phyloP scores from a whole-genome alignment of 1,284 basidiomycete genomes.

The Heterobasidion occidentale region DNA sequence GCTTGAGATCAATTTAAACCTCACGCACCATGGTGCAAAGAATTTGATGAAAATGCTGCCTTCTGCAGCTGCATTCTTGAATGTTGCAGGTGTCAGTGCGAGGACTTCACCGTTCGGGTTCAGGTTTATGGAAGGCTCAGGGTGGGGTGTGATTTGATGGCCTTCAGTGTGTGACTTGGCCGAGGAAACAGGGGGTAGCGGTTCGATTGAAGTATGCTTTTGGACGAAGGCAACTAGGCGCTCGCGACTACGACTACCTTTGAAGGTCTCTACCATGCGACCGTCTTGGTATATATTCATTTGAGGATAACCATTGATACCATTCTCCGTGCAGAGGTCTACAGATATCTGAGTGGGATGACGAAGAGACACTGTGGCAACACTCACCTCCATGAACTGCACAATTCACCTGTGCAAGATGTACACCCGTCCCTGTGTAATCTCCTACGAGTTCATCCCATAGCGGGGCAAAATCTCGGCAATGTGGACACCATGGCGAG shows the following conservation, averaged over 20 bases:
- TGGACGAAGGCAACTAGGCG: constrained; percentile 44
- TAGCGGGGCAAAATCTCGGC: constrained; percentile 70
- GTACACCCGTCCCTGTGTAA: constrained; percentile 54
- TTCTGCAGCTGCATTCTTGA: constrained; percentile 40
- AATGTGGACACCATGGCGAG: constrained; percentile 79
- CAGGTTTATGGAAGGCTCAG: constrained; percentile 16
- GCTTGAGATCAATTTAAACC: background rate
- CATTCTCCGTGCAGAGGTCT: constrained; percentile 77
- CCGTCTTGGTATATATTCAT: constrained; percentile 74
- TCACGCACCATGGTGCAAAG: constrained; percentile 76
- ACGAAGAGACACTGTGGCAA: background rate
- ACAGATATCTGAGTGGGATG: background rate
- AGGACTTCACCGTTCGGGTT: constrained; percentile 64
- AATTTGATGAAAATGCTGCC: constrained; percentile 84
- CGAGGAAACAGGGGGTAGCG: constrained; percentile 11
- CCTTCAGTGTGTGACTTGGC: constrained; percentile 10
- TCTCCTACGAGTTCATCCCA: constrained; percentile 71
- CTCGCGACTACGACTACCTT: constrained; percentile 40
- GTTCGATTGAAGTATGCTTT: constrained; percentile 21
- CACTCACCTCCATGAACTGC: constrained; percentile 71
- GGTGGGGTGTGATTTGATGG: constrained; percentile 8
- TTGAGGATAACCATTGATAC: constrained; percentile 72
- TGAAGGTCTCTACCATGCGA: constrained; percentile 50
- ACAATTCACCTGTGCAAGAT: constrained; percentile 84
- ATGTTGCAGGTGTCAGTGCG: constrained; percentile 41